Percentiles rank a stretch among this genome's conserved stretches.
These are phyloP conservation scores for Sarocladium kiliense DNA, from an alignment of 2,329 filamentous ascomycete genomes.

Conservation along the genomic window DNA sequence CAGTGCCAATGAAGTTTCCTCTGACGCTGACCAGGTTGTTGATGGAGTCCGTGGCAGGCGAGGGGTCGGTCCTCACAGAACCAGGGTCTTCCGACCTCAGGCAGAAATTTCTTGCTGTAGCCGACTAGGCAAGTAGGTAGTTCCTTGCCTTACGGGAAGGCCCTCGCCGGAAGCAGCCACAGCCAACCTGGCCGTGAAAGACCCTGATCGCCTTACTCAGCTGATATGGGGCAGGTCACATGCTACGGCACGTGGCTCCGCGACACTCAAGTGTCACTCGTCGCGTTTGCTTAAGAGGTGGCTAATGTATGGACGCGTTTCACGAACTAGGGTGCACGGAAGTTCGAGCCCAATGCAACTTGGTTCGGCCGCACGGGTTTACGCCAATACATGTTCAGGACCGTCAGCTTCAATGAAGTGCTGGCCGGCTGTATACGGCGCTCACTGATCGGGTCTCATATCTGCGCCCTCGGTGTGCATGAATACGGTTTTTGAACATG, in stretches of 20 bases:
- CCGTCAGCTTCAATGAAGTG: no score
- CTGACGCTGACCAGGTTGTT: no score
- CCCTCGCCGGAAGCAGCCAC: constrained; percentile 2
- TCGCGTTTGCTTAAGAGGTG: background rate
- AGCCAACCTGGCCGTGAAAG: background rate
- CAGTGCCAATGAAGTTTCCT: no score
- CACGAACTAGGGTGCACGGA: background rate
- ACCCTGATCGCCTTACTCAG: constrained; percentile 1
- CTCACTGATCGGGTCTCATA: no score
- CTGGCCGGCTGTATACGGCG: no score
- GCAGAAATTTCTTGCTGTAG: background rate
- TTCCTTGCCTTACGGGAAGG: no score
- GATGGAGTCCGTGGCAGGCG: background rate
- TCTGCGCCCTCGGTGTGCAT: no score
- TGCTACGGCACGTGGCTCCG: constrained; percentile 1
- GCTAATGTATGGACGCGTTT: background rate
- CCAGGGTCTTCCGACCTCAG: background rate
- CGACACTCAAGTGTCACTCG: background rate
- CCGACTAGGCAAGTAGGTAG: background rate
- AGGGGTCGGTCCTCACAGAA: background rate
- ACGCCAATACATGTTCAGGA: no score
- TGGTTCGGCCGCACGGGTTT: no score
- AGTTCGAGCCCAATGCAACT: background rate
- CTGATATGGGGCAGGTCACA: constrained; percentile 4
- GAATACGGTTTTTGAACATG: background rate